A percentile compares a stretch with the other conserved stretches of the same genome.
Evolutionary conservation across 371 early-diverging fungal species (phyloP).

Genomic region (Syncephalastrum monosporum): DNA sequence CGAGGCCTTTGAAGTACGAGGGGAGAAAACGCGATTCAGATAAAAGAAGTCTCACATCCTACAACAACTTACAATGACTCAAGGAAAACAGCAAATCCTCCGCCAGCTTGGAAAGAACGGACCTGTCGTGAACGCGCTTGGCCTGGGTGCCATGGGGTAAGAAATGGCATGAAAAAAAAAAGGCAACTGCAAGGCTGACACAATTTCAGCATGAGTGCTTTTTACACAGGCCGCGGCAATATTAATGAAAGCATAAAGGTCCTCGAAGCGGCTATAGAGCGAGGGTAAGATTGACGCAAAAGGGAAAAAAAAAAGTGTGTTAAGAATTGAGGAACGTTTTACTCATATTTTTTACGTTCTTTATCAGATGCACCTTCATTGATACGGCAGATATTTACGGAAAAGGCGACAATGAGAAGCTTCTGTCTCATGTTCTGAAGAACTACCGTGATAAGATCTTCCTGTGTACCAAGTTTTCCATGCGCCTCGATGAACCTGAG

Average conservation of each 20-base stretch:
- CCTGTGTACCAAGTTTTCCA: constrained; percentile 45
- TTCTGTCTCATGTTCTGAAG: constrained; percentile 35
- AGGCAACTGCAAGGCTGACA: not conserved
- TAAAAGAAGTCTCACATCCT: no score
- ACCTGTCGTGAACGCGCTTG: constrained; percentile 10
- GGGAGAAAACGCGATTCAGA: no score
- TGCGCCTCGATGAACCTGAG: no score
- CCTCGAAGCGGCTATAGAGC: constrained; percentile 29
- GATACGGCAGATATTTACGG: constrained; percentile 32
- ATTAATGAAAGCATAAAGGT: constrained; percentile 32
- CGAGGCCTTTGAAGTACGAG: no score
- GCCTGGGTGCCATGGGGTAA: constrained; percentile 22
- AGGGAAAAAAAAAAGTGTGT: not conserved
- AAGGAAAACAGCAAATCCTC: no score
- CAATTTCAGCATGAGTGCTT: constrained; percentile 15
- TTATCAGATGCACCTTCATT: constrained; percentile 22
- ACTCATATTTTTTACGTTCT: not conserved
- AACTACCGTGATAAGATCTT: constrained; percentile 42
- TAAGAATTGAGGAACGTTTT: not conserved
- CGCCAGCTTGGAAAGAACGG: constrained; percentile 10
- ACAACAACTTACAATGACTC: no score
- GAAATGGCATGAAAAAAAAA: not conserved
- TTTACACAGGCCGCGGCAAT: constrained; percentile 18
- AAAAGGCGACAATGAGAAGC: constrained; percentile 33
- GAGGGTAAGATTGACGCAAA: constrained; percentile 13